These are phyloP conservation scores for Stereocaulon alpinum DNA, from an alignment of 495 filamentous ascomycete genomes.

Conservation along the genomic window DNA sequence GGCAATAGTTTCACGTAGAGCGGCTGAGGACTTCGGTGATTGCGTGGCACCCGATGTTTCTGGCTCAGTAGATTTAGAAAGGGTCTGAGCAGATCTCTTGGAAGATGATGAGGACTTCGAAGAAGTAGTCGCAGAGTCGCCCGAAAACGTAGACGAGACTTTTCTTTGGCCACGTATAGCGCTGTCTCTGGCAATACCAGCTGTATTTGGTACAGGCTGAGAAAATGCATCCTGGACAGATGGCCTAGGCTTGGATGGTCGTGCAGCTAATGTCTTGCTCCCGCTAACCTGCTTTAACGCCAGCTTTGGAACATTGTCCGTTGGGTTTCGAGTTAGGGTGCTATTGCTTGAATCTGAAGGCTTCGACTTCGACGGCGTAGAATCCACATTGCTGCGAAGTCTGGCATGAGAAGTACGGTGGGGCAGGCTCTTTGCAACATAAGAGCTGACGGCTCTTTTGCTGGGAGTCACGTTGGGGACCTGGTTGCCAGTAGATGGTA, in stretches of 20 bases:
- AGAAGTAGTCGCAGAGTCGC: not conserved
- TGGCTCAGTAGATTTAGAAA: slow-evolving; percentile 9
- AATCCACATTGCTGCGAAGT: slow-evolving; percentile 25
- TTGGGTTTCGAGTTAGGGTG: slow-evolving; percentile 18
- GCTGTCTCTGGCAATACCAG: not conserved
- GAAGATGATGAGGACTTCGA: not conserved
- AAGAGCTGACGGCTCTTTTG: slow-evolving; percentile 29
- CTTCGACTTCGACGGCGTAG: slow-evolving; percentile 41
- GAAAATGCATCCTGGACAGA: slow-evolving; percentile 10
- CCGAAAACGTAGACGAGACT: not conserved
- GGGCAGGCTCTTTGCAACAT: slow-evolving; percentile 23
- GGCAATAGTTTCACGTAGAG: slow-evolving; percentile 82
- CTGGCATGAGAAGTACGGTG: slow-evolving; percentile 15
- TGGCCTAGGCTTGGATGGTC: slow-evolving; percentile 11
- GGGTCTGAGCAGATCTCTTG: not conserved
- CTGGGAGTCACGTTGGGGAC: slow-evolving; percentile 23
- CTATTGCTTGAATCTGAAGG: slow-evolving; percentile 22
- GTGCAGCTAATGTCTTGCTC: slow-evolving; percentile 23
- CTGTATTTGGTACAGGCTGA: slow-evolving; percentile 3
- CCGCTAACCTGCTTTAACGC: slow-evolving; percentile 25
- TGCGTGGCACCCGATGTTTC: slow-evolving; percentile 10
- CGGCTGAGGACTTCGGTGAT: slow-evolving; percentile 60
- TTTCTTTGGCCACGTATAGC: not conserved
- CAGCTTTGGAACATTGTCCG: not conserved
- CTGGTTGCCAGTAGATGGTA: slow-evolving; percentile 23